Evolutionary conservation across 2,329 filamentous ascomycete genomes (phyloP), one percentile per base, ranked within the genome.

Genomic region (Arthrobotrys sinensis): DNA sequence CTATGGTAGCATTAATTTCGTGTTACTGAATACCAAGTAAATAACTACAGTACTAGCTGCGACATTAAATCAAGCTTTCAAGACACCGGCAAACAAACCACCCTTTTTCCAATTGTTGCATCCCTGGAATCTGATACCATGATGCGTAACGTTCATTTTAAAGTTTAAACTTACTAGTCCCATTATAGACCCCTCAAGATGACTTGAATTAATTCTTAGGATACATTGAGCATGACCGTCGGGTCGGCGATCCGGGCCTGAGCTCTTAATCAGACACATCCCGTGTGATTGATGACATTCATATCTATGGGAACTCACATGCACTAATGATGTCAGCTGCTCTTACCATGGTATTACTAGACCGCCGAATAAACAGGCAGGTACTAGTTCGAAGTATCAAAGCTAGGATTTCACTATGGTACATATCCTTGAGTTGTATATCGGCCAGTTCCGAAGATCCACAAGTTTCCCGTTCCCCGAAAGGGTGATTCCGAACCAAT

Each of bases 401-500:
- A 38, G 12, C 7, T 50, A 34, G 16, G 19, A 19, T 34, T 34
- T 28, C 24, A 4, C 24, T 28, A 28, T 28, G 24, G 24, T 28
- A 28, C 24, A 28, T 28, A 28, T 28, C 24, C 24, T 28, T 28
- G 24, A 28, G 24, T 28, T 46, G 38, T 45, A 34, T n/a, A 34
- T 75, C 70, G 70, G 70, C 70, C 50, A 64, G 62, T 55, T 75
- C 70, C 70, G 70, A 75, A 21, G 12, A 43, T 10, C 46, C 52
- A 21, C 43, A 73, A 32, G 4, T 24, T 8, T 38, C n/a, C n/a
- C 36, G 7, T 40, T 14, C 7, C 12, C 40, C 24, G 19, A 66
- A 48, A 45, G 70, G 70, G 50, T 24, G 48, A 46, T 50, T 34
- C 70, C 70, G 70, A 62, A 34, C 19, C 4, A 19, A 75, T 19